Base-by-base conservation (phyloP, 2,329 filamentous ascomycete genomes). In the Colletotrichum lindemuthianum region DNA sequence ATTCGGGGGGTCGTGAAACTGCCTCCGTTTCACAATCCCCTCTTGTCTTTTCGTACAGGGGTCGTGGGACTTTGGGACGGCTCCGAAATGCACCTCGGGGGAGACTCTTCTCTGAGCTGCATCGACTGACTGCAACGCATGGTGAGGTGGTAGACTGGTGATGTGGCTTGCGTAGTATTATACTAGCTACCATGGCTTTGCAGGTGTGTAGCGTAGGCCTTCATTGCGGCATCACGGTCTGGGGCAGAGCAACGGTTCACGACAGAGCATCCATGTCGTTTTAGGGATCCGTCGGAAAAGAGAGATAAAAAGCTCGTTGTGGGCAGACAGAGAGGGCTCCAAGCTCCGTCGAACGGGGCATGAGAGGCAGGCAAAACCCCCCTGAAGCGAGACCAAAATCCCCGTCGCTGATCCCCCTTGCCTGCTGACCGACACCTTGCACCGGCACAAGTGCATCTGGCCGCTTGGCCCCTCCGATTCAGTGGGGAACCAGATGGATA, bases 1-100 rank as follows among this genome's bases (percentile, higher is more conserved):
- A 57, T 41, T 48, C 48, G 51, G 41, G 40, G 51, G 60, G 48
- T 59, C 49, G 34, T 66, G 63, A 66, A 66, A 66, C 63, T 53
- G 54, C 36, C 59, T 44, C 41, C 49, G 63, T 66, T 66, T 66
- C 63, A 66, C 11, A 44, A 53, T 44, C 32, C 51, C 57, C 63
- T 58, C 58, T 65, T 57, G 37, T 9, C 43, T 45, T 8, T 16
- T 45, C 24, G 24, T 3, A 24, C 24, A 24, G 24, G 24, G 24
- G 24, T 24, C 24, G 24, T 24, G 24, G 24, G 24, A 24, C 24
- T 24, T 24, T 24, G 24, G 24, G 24, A 24, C 24, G 24, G 24
- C 24, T 24, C 24, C 24, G 24, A 5, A 24, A 24, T 24, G 24
- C 24, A 24, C 24, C 24, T 24, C 24, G 37, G 36, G 56, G 57